A percentile compares a stretch with the other conserved stretches of the same genome.
These are phyloP conservation scores for Solanum gracilifrons DNA, from an alignment of 257 asterid species.

Conservation along the genomic window DNA sequence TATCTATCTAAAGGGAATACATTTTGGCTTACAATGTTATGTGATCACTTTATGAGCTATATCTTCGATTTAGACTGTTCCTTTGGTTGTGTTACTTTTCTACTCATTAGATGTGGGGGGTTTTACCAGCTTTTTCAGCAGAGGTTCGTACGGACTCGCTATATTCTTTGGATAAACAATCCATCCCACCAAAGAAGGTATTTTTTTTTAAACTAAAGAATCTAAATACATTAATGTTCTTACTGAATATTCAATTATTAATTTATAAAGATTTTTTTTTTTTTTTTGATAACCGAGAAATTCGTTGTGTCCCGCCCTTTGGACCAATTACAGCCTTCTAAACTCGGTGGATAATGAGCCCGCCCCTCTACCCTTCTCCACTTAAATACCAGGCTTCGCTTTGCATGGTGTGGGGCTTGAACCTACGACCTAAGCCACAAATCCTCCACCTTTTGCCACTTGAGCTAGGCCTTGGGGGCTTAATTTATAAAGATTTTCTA, in stretches of 20 bases:
- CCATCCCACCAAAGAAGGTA: neutral
- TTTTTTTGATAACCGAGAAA: no score
- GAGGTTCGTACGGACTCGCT: neutral
- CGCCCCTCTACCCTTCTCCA: no score
- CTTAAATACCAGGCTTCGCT: no score
- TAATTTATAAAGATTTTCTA: neutral
- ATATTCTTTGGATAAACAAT: neutral
- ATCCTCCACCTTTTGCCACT: no score
- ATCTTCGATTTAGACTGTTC: neutral
- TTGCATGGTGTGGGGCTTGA: no score
- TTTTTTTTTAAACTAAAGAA: neutral
- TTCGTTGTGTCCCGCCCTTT: no score
- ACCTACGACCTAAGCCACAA: no score
- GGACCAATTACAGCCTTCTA: no score
- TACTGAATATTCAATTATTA: neutral
- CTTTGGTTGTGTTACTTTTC: neutral
- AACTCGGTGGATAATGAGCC: no score
- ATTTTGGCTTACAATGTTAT: neutral
- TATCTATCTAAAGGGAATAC: neutral
- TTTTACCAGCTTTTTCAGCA: neutral
- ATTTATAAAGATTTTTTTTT: no score
- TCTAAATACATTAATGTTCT: neutral
- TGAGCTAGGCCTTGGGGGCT: no score
- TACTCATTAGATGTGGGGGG: neutral
- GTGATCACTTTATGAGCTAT: neutral